Conservation (phyloP, 2,329 filamentous ascomycete genomes). For the Colletotrichum sidae region DNA sequence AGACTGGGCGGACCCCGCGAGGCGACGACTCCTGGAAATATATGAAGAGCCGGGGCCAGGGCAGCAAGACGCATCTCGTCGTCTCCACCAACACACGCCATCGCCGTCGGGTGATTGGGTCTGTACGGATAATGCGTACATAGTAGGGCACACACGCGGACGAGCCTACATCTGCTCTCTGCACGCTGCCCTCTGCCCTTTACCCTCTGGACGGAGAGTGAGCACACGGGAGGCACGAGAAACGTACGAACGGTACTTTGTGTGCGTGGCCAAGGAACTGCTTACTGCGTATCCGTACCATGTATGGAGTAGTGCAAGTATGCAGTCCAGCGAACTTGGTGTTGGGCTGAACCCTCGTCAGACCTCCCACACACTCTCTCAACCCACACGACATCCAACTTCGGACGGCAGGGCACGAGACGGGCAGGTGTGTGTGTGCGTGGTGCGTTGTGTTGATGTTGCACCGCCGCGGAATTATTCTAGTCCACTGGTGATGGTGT, state of each 20-base stretch:
- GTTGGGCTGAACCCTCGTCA: conserved; percentile 19
- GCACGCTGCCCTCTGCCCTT: too few relatives aligned
- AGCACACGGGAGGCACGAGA: background rate
- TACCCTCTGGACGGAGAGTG: background rate
- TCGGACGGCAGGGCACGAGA: conserved; percentile 23
- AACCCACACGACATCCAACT: too few relatives aligned
- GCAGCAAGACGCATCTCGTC: conserved; percentile 11
- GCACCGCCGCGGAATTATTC: conserved; percentile 8
- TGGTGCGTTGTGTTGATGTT: background rate
- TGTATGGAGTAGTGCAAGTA: background rate
- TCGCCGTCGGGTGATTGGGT: conserved; percentile 20
- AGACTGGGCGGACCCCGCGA: conserved; percentile 31
- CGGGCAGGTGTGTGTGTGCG: conserved; percentile 16
- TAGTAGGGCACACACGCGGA: too few relatives aligned
- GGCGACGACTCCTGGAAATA: conserved; percentile 30
- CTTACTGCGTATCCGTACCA: conserved; percentile 6
- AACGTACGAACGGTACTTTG: conserved; percentile 14
- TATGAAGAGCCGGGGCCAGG: conserved; percentile 29
- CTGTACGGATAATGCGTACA: background rate
- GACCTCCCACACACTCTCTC: background rate
- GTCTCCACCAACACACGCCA: conserved; percentile 23
- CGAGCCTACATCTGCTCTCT: too few relatives aligned
- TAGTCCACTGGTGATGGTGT: conserved; percentile 9
- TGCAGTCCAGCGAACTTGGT: too few relatives aligned
- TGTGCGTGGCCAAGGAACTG: conserved; percentile 2